These are phyloP conservation scores for Epichloe aotearoae DNA, from an alignment of 2,329 filamentous ascomycete species.

Conservation along the genomic window DNA sequence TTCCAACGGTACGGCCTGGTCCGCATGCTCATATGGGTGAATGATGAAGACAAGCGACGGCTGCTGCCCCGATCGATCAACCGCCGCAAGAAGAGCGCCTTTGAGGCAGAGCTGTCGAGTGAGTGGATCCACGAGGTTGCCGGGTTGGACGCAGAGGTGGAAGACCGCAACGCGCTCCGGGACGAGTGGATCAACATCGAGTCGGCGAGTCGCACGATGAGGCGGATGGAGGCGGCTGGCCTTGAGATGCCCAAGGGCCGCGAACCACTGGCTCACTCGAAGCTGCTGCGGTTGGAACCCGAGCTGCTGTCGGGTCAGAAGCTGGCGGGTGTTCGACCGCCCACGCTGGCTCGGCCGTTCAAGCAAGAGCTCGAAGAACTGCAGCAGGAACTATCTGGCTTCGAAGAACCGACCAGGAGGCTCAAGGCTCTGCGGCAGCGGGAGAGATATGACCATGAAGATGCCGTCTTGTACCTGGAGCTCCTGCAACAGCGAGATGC, in stretches of 20 bases:
- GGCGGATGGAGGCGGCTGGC: conserved; percentile 32
- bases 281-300: conserved; percentile 12
- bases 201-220: conserved; percentile 25
- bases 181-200: conserved; percentile 35
- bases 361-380: conserved; percentile 29
- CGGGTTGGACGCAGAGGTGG: conserved; percentile 20
- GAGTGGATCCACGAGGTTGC: conserved; percentile 48
- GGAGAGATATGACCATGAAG: conserved; percentile 11
- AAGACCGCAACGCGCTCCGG: conserved; percentile 23
- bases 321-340: conserved; percentile 18
- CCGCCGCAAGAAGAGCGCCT: conserved; percentile 39
- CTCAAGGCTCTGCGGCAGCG: conserved; percentile 18
- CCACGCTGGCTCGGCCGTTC: conserved; percentile 25
- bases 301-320: conserved; percentile 10
- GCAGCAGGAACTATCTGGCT: conserved; percentile 14
- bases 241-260: conserved; percentile 32
- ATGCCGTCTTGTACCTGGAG: conserved; percentile 14
- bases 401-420: conserved; percentile 7
- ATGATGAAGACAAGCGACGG: conserved; percentile 42
- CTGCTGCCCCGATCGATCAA: conserved; percentile 48
- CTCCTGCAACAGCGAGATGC: conserved; percentile 22
- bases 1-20: conserved; percentile 69
- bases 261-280: conserved; percentile 19
- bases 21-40: conserved; percentile 63
- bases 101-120: conserved; percentile 48